phyloP scores from a whole-genome alignment of 352 stramenopile species.

The Pythium monospermum region DNA sequence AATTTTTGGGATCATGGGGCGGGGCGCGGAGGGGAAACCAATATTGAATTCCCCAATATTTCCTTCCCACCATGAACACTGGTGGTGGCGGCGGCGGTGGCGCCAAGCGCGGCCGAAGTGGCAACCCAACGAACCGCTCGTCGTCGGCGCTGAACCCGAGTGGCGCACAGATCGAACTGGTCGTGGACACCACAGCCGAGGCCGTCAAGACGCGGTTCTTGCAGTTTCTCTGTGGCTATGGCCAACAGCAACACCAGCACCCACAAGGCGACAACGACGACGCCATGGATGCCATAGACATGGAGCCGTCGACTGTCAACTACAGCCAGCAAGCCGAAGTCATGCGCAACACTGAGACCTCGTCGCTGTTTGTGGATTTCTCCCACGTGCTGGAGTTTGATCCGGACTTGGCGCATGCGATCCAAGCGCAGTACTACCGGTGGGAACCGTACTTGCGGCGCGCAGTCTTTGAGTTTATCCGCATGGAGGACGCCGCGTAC shows the following conservation, averaged over 20 bases:
- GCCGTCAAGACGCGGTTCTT: conserved; percentile 81
- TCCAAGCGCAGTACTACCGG: conserved; percentile 84
- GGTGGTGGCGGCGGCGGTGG: conserved; percentile 8
- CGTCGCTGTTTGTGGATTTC: conserved; percentile 85
- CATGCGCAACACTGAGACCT: conserved; percentile 85
- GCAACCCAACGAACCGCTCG: conserved; percentile 7
- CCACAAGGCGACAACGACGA: conserved; percentile 7
- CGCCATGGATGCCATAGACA: conserved; percentile 10
- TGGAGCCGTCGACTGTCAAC: conserved; percentile 35
- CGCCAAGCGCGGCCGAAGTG: conserved; percentile 37
- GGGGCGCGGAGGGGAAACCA: no score
- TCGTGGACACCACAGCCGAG: conserved; percentile 73
- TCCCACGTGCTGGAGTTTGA: conserved; percentile 81
- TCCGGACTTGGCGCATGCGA: conserved; percentile 67
- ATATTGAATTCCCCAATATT: no score
- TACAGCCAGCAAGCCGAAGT: conserved; percentile 84
- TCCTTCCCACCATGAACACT: conserved; percentile 12
- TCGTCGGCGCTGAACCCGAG: conserved; percentile 32
- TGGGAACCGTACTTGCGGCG: conserved; percentile 76
- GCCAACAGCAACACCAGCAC: conserved; percentile 29
- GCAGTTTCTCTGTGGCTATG: conserved; percentile 77
- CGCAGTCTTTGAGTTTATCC: conserved; percentile 77
- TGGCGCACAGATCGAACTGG: conserved; percentile 39
- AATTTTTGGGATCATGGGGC: no score
- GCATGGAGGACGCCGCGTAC: conserved; percentile 67